Base-by-base conservation (phyloP, 2,329 filamentous ascomycete species). In the Exophiala dermatitidis region DNA sequence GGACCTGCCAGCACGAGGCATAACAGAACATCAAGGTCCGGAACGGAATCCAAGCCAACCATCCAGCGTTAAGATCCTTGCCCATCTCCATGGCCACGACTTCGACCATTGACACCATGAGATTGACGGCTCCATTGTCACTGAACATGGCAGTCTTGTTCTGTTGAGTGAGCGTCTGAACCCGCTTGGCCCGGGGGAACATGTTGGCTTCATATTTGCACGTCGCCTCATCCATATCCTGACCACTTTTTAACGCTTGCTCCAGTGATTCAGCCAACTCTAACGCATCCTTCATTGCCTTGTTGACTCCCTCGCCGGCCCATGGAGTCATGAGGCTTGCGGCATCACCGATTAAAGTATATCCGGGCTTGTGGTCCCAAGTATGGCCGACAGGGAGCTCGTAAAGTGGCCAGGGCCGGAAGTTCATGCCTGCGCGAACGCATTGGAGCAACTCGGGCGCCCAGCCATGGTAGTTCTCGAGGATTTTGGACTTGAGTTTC, bases 331-430 rank as follows among this genome's bases (percentile, higher is more conserved):
- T 60, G 30, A 61, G 46, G 31, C 56, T 56, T 40, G 56, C 56
- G 12, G 56, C 50, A 31, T 62, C 60, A 3, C 81, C 81, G 29
- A 83, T 69, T 9, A 82, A 62, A 0, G 81, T 82, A 3, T 78
- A 62, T 0, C 79, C 78, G 4, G 67, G 63, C 12, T 67, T 68
- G 45, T 75, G 70, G 38, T 69, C 54, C 78, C 79, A 83, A 2
- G 60, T 64, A 43, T 71, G 64, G 1, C 75, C 75, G 1, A 77
- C 64, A 0, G 80, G 79, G 6, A 84, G 70, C 62, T 19, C 19
- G 19, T 19, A 19, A 19, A 19, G 19, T 19, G 19, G 19, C 19
- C 19, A 19, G 19, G 19, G 19, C 19, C 19, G 19, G 19, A 19
- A 19, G 19, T 19, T 19, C 19, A 19, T 19, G 19, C 19, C 19